A percentile compares a stretch with the other conserved stretches of the same genome.
Conservation (phyloP, 768 basidiomycete species). For the Tricholoma matsutake region DNA sequence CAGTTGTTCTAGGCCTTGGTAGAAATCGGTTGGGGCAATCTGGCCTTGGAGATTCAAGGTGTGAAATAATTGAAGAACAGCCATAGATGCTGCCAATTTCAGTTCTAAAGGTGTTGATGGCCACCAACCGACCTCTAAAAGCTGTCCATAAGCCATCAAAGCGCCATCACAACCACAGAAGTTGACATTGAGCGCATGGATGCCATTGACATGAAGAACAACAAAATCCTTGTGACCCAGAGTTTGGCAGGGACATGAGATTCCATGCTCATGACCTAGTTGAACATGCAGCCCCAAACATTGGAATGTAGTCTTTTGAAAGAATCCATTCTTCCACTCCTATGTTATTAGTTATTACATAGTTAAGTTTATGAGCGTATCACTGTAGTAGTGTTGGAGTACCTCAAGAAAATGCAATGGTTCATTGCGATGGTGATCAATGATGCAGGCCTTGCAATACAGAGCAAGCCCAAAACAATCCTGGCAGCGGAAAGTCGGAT, state of each 20-base stretch:
- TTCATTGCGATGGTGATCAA: conserved; percentile 11
- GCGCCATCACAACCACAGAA: conserved; percentile 17
- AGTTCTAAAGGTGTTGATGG: conserved; percentile 19
- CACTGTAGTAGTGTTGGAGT: too few relatives aligned
- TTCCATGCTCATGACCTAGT: conserved; percentile 16
- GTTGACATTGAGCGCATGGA: conserved; percentile 16
- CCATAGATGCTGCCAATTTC: conserved; percentile 17
- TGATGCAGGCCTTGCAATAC: conserved; percentile 12
- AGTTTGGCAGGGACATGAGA: conserved; percentile 6
- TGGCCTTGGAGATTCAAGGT: too few relatives aligned
- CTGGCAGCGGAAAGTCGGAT: conserved; percentile 8
- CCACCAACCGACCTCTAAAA: conserved; percentile 18
- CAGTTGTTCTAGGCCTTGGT: too few relatives aligned
- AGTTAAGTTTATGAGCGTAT: too few relatives aligned
- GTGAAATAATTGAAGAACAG: conserved; percentile 19
- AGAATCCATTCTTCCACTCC: conserved; percentile 12
- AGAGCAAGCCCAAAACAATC: conserved; percentile 11
- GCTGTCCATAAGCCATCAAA: conserved; percentile 4
- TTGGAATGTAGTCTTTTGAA: conserved; percentile 4
- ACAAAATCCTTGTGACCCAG: conserved; percentile 12
- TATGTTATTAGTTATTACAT: too few relatives aligned
- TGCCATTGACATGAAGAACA: conserved; percentile 19
- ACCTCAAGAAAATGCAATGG: too few relatives aligned
- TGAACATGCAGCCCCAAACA: conserved; percentile 12
- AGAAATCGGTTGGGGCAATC: too few relatives aligned